These are phyloP conservation scores for Eucalyptus sp. DNA, from an alignment of 345 rosid genomes.

Conservation along the genomic window DNA sequence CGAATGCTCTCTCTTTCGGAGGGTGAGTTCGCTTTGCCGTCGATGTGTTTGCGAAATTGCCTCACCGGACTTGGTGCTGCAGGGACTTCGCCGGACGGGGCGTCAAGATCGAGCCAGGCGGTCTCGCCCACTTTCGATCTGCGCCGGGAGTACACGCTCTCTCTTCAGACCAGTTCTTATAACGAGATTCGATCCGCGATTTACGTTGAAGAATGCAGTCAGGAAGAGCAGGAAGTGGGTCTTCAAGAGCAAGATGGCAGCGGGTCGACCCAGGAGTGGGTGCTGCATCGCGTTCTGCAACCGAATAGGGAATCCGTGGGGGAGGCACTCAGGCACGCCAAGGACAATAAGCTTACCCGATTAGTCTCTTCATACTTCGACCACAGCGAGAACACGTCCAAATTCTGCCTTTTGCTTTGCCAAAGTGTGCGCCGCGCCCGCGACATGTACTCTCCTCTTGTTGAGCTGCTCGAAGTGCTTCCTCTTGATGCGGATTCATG, in stretches of 20 bases:
- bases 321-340: conserved; percentile 37
- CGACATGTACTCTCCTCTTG: conserved; percentile 34
- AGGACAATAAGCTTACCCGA: conserved; percentile 14
- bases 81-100: conserved; percentile 26
- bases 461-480: conserved; percentile 39
- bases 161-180: conserved; percentile 53
- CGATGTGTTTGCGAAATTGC: conserved; percentile 37
- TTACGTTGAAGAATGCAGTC: conserved; percentile 3
- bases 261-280: conserved; percentile 8
- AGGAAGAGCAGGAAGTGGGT: neutral
- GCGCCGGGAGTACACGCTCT: conserved; percentile 27
- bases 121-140: conserved; percentile 41
- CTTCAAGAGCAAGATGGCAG: neutral
- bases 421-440: conserved; percentile 36
- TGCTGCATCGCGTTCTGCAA: conserved; percentile 31
- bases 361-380: too few species aligned
- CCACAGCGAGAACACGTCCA: conserved; percentile 45
- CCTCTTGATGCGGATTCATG: conserved; percentile 32
- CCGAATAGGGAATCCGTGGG: conserved; percentile 44
- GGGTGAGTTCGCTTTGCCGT: neutral
- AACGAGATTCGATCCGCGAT: conserved; percentile 44
- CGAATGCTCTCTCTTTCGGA: neutral
- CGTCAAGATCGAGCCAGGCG: conserved; percentile 23
- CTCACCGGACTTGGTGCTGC: conserved; percentile 4
- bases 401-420: conserved; percentile 45